Evolutionary conservation across 306 rosid genomes (phyloP), one percentile per base, ranked within the genome.

Genomic region (Malus orientalis): DNA sequence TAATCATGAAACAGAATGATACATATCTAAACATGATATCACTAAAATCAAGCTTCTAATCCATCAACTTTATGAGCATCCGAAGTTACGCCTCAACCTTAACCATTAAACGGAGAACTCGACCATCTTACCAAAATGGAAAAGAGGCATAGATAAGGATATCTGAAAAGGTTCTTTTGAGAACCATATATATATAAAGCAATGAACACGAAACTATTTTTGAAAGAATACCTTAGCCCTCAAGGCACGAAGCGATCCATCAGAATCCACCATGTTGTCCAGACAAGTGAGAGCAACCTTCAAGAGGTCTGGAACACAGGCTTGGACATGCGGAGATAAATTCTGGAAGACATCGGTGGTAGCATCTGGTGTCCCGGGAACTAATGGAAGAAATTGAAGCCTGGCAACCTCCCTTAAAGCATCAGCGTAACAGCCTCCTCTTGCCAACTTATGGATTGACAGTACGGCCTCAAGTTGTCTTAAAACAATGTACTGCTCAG

Each of bases 381-480:
- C 97, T 22, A 95, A 86, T 30, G 97, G 98, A 77, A 95, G 96
- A 83, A 95, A 95, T 69, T 89, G 91, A 83, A 95, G 93, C 84
- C 85, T 88, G 51, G 98, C 97, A 80, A 95, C 89, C 86, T 92
- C 99, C 89, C 97, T 92, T 60, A 92, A 71, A 67, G 98, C 97
- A 78, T 95, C 97, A 69, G 85, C 68, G 74, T 88, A 80, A 81
- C 81, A 81, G 63, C 99, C 98, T 68, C 79, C 70, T 89, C 89
- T 95, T 70, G 96, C 88, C 82, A 89, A 86, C 88, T 95, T 92
- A 87, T 95, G 92, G 79, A 92, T 84, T 49, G 96, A 90, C 76
- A 90, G 80, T 81, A 95, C 80, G 58, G 93, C 92, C 87, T 95
- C 99, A 65, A 95, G 97, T 82, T 95, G 98, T 84, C 98, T 87